Percentiles rank a stretch among this genome's conserved stretches.
phyloP scores from a whole-genome alignment of 2,329 filamentous ascomycete genomes.

The Emergomyces africanus region DNA sequence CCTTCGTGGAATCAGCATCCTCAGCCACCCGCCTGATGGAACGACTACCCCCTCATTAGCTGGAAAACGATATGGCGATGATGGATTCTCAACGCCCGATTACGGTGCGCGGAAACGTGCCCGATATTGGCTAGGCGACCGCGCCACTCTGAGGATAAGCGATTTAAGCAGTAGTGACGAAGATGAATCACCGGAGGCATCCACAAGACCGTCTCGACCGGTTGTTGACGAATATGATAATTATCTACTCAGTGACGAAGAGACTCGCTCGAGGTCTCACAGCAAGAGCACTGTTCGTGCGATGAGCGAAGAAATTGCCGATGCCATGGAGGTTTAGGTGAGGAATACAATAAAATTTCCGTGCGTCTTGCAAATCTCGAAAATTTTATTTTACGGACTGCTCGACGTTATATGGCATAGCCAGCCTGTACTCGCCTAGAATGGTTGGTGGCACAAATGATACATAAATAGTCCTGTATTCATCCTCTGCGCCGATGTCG shows the following conservation, averaged over 20 bases:
- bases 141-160: conserved; percentile 23
- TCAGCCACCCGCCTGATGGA: conserved; percentile 53
- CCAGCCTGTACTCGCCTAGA: neutral
- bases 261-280: conserved; percentile 23
- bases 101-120: conserved; percentile 64
- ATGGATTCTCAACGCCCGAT: conserved; percentile 38
- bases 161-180: conserved; percentile 15
- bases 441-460: neutral
- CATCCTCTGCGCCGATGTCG: neutral
- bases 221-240: conserved; percentile 30
- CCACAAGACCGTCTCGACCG: conserved; percentile 13
- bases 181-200: conserved; percentile 10
- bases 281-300: conserved; percentile 36
- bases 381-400: too few species aligned
- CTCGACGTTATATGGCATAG: neutral
- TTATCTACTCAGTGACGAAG: conserved; percentile 34
- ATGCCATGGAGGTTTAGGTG: conserved; percentile 39
- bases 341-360: neutral
- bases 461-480: neutral
- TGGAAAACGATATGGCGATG: conserved; percentile 35
- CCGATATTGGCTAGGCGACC: conserved; percentile 74
- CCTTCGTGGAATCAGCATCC: conserved; percentile 61
- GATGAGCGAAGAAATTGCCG: conserved; percentile 42
- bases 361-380: neutral
- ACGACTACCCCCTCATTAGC: conserved; percentile 29